Conservation (phyloP, 208 protist genomes). For the Tritrichomonas musculus region DNA sequence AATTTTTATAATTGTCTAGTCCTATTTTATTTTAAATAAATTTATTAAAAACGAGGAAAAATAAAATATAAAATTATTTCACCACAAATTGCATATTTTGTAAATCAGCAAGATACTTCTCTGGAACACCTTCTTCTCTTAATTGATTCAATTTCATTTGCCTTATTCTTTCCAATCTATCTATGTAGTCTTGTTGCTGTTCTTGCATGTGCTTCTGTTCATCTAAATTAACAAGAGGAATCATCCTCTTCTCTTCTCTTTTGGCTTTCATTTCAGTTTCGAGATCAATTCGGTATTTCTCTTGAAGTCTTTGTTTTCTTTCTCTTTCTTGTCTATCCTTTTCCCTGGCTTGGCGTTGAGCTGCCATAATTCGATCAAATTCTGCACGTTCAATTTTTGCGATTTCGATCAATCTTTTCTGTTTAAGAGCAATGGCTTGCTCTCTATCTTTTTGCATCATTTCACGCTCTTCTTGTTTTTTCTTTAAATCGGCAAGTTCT, state of each 20-base stretch:
- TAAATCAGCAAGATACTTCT: not conserved
- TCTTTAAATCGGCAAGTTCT: not conserved
- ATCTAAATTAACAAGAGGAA: not conserved
- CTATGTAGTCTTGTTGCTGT: not conserved
- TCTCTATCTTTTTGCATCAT: not conserved
- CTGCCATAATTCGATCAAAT: not conserved
- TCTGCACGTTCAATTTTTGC: not conserved
- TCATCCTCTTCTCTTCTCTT: not conserved
- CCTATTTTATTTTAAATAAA: too few species aligned
- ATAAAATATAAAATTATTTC: not conserved
- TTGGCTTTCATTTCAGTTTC: not conserved
- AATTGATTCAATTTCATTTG: not conserved
- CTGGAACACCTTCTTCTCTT: not conserved
- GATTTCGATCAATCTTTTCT: not conserved
- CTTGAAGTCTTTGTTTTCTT: not conserved
- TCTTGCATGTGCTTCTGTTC: constrained; percentile 21
- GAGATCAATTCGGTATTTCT: not conserved
- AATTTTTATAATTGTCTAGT: too few species aligned
- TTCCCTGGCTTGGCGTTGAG: not conserved
- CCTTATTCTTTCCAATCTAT: not conserved
- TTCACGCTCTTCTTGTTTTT: not conserved
- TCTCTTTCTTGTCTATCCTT: not conserved
- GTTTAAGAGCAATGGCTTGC: not conserved
- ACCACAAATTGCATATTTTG: not conserved
- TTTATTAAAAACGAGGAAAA: not conserved